A percentile compares a stretch with the other conserved stretches of the same genome.
phyloP scores from a whole-genome alignment of 768 basidiomycete species.

The Amanita rubescens region DNA sequence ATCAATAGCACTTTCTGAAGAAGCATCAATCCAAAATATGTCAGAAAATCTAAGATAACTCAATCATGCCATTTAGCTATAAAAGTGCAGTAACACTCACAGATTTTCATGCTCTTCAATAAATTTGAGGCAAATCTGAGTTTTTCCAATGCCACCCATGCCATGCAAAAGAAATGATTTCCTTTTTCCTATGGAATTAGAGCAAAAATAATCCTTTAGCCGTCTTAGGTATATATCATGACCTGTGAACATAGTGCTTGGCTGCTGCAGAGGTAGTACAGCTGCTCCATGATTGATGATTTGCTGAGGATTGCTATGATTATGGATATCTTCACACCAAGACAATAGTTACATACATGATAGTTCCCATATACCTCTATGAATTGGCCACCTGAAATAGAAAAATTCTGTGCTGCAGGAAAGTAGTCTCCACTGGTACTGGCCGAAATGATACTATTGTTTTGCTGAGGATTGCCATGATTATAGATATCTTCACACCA shows the following conservation, averaged over 20 bases:
- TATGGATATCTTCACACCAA: background rate
- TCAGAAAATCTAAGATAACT: constrained; percentile 8
- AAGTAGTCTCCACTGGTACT: background rate
- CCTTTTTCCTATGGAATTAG: background rate
- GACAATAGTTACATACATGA: too few relatives aligned
- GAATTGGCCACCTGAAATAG: background rate
- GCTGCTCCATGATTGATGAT: background rate
- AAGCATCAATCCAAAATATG: constrained; percentile 19
- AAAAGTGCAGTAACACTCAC: too few relatives aligned
- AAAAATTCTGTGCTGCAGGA: background rate
- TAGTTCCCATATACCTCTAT: background rate
- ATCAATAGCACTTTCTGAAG: too few relatives aligned
- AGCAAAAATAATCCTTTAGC: constrained; percentile 9
- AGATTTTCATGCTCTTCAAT: too few relatives aligned
- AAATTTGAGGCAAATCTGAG: too few relatives aligned
- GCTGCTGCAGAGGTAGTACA: background rate
- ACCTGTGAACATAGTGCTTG: background rate
- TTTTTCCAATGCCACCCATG: too few relatives aligned
- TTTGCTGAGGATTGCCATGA: background rate
- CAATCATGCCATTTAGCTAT: constrained; percentile 13
- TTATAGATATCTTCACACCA: background rate
- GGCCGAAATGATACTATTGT: background rate
- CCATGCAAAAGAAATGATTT: too few relatives aligned
- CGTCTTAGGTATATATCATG: constrained; percentile 7
- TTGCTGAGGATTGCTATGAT: background rate